Base-by-base conservation (phyloP, 768 basidiomycete genomes). In the Melanogaster broomeanus region DNA sequence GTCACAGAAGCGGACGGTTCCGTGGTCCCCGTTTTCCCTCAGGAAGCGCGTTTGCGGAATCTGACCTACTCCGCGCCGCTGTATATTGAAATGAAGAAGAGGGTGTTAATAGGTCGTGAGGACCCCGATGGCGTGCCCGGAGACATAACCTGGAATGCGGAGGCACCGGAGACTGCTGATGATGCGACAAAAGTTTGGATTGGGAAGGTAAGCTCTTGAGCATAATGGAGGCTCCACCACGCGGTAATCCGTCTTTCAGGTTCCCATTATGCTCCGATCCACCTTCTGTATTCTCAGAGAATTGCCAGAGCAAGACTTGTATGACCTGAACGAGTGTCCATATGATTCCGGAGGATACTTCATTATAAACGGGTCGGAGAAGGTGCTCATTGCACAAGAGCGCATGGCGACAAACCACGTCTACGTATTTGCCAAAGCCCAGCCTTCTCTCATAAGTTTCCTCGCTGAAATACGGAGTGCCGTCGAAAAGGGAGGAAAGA, bases 371-470 rank as follows among this genome's bases (percentile, higher is more conserved):
- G 97, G 97, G 12, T 98, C 97, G 3, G 97, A 99, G 69, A 99
- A 99, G 71, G 97, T 99, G n/a, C 78, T 99, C 55, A 99, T 99
- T 69, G 97, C 97, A 2, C 97, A 99, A 70, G 97, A 99, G 69
- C 86, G 97, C 46, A 98, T 98, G 95, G 96, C 97, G 10, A 95
- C 93, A 21, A 99, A 99, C 74, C 95, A 97, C 64, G 97, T 99
- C 58, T 99, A 98, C 71, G 94, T 98, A 46, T 99, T 99, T 64
- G 93, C 95, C 45, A 99, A 98, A 72, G 92, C 92, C 0, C 93
- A 96, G 59, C 95, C 96, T 4, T 95, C 93, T 16, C 94, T 95
- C 2, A 90, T 97, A 61, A 93, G 86, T 58, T 97, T 96, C 73
- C 81, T 98, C 38, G 93, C 97, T 33, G 95, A 98, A 69, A 97